Evolutionary conservation across 116 monocot species (phyloP), one percentile per base, ranked within the genome.

Genomic region (Cymodocea nodosa): DNA sequence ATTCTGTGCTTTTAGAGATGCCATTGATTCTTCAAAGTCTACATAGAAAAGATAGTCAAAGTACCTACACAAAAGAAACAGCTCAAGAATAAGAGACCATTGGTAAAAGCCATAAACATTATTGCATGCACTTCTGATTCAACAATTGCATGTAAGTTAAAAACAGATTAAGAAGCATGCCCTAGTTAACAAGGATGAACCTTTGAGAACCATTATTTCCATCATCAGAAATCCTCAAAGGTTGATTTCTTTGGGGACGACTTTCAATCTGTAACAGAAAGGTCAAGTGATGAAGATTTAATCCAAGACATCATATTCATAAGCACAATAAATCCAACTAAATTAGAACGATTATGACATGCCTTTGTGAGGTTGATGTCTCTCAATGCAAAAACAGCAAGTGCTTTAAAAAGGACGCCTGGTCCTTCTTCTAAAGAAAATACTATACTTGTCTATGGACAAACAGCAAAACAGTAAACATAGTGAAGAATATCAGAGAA

Each of bases 11-110:
- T 80, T 80, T 51, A 73, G 60, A 73, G 74, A 68, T 55, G 97
- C 97, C 97, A 97, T 97, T 39, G 97, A 97, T 59, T 83, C 85
- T 76, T 97, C 97, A 74, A 97, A 88, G 79, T 97, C 97, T 6
- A 97, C 87, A 69, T 88, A 86, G 78, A 97, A 91, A 51, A 97
- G 85, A 71, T 97, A 97, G 66, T 88, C 82, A 71, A 97, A 97
- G 71, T 84, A 86, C 75, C 97, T 97, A 60, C 0, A 14, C n/a
- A 23, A 52, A 15, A 20, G 35, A 24, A 59, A 44, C 44, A 6
- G 11, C 44, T 44, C 44, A 44, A 11, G 44, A 44, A 44, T 30
- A 30, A 11, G 44, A 44, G 44, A 44, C 44, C 5, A 0, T 44
- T 8, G 44, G 4, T 6, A 44, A 30, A 30, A 1, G 6, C 6